A percentile compares a stretch with the other conserved stretches of the same genome.
phyloP scores from a whole-genome alignment of 2,329 filamentous ascomycete genomes.

The Pseudovirgaria hyperparasitica region DNA sequence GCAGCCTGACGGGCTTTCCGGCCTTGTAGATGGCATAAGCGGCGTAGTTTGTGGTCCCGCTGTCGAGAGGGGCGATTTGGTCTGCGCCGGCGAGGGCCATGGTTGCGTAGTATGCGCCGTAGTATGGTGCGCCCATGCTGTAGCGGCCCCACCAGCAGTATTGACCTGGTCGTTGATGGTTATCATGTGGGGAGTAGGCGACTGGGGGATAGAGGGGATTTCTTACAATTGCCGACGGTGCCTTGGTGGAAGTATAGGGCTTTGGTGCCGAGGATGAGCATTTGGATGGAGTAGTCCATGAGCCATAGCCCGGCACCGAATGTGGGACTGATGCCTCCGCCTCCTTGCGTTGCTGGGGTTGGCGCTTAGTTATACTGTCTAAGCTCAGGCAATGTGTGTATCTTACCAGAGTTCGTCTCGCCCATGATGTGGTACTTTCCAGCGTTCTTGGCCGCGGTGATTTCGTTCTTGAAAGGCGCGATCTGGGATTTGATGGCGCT shows the following conservation, averaged over 20 bases:
- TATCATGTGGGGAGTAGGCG: too few relatives aligned
- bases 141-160: constrained; percentile 38
- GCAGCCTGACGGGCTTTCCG: constrained; percentile 1
- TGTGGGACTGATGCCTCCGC: constrained; percentile 31
- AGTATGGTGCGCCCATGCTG: constrained; percentile 39
- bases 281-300: constrained; percentile 28
- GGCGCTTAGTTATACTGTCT: not conserved
- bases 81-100: constrained; percentile 32
- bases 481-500: constrained; percentile 28
- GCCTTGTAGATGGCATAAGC: constrained; percentile 33
- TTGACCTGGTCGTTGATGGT: too few relatives aligned
- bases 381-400: not conserved
- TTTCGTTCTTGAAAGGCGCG: constrained; percentile 27
- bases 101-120: constrained; percentile 37
- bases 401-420: constrained; percentile 33
- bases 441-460: constrained; percentile 24
- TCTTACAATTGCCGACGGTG: constrained; percentile 41
- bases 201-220: too few relatives aligned
- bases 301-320: constrained; percentile 40
- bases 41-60: constrained; percentile 27
- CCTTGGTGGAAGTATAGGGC: constrained; percentile 36
- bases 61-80: constrained; percentile 35
- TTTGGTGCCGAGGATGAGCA: constrained; percentile 3
- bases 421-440: constrained; percentile 36
- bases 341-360: constrained; percentile 9